Base-by-base conservation (phyloP, 2,329 filamentous ascomycete species). In the Colletotrichum zoysiae region DNA sequence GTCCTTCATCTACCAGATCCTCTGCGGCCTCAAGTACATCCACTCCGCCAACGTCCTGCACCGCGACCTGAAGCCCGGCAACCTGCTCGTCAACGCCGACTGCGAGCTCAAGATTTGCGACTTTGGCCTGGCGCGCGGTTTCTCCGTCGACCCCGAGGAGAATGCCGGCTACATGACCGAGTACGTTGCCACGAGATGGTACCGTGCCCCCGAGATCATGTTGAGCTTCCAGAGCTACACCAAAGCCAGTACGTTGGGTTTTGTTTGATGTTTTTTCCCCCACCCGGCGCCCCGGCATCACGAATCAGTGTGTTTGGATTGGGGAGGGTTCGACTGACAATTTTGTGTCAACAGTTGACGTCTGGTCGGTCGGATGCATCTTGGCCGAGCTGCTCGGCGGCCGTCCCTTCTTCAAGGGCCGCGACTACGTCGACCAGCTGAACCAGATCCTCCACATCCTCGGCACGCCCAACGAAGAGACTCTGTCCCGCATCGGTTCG, bases 131-230 rank as follows among this genome's bases (percentile, higher is more conserved):
- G 96, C 96, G 6, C 91, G 96, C 87, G 96, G 96, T 70, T 98
- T 99, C 86, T 98, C 95, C 3, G 91, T 97, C 79, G 95, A 98
- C 76, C 96, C 96, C 1, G 94, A 99, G 82, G 95, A 99, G 85
- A 98, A 98, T 81, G 96, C 96, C 23, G 96, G 96, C 30, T 99
- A 98, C 84, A 98, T 99, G 96, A 99, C 96, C 14, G 96, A 99
- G 84, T 99, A 99, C 79, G 96, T 99, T 67, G 96, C 96, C 62
- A 99, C 96, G 64, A 90, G 96, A 85, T 99, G 96, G 96, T 99
- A 90, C 79, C 87, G 88, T 84, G 96, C 96, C 4, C 96, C 96
- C 6, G 96, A 99, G 83, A 99, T 99, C 78, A 99, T 99, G 96
- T 86, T 99, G 82, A 98, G 95, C 86, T 99, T 99, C 90, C 95